A percentile compares a stretch with the other conserved stretches of the same genome.
phyloP scores from a whole-genome alignment of 225 moss, liverwort and hornwort species.

The Marchantia polymorpha region DNA sequence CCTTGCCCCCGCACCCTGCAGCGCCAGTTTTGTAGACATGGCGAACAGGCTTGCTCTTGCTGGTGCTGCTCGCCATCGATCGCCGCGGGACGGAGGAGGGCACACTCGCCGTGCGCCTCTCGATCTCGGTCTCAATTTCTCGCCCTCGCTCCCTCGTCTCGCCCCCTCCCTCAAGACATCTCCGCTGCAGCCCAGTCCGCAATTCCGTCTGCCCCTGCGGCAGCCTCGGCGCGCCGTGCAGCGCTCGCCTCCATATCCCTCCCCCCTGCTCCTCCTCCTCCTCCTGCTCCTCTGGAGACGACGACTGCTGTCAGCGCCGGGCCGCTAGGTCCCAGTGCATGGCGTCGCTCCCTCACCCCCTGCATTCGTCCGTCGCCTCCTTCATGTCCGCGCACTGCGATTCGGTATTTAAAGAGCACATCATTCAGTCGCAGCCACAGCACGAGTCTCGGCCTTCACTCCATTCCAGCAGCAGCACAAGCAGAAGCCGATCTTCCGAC shows the following conservation, averaged over 20 bases:
- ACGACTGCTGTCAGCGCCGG: too few relatives aligned
- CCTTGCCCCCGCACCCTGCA: conserved; percentile 77
- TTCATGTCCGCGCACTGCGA: background rate
- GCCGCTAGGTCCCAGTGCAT: background rate
- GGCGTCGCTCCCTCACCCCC: background rate
- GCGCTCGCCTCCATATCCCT: background rate
- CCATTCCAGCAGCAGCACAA: too few relatives aligned
- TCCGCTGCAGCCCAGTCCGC: background rate
- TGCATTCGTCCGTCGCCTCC: background rate
- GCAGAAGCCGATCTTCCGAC: too few relatives aligned
- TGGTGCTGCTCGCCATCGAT: conserved; percentile 32
- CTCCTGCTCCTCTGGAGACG: too few relatives aligned
- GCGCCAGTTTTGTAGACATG: conserved; percentile 86
- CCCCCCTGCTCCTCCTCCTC: background rate
- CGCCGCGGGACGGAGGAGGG: background rate
- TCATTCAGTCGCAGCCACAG: too few relatives aligned
- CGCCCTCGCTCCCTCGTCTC: background rate
- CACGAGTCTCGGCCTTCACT: too few relatives aligned
- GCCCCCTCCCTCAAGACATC: background rate
- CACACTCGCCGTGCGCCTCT: background rate
- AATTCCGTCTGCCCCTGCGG: background rate
- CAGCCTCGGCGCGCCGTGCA: background rate
- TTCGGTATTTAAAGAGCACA: background rate
- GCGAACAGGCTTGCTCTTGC: conserved; percentile 52
- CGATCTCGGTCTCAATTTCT: background rate